phyloP scores from a whole-genome alignment of 1,284 basidiomycete genomes.

The Sporisorium graminicola region DNA sequence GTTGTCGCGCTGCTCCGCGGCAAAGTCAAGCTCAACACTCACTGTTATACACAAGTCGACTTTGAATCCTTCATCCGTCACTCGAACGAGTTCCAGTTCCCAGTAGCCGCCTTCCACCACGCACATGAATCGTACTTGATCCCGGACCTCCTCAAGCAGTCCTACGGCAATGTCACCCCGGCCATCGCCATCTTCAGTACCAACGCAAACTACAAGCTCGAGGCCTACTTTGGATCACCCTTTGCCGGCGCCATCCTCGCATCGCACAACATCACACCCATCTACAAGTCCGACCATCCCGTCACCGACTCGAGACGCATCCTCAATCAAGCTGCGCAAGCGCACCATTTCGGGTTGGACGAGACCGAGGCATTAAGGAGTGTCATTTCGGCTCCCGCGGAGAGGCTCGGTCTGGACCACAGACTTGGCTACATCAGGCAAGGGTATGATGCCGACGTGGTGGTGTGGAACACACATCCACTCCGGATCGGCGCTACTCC shows the following conservation, averaged over 20 bases:
- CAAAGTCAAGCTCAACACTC: constrained; percentile 74
- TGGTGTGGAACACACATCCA: constrained; percentile 89
- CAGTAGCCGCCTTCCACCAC: constrained; percentile 78
- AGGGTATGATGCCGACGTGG: constrained; percentile 78
- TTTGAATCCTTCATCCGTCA: constrained; percentile 76
- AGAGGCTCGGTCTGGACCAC: constrained; percentile 82
- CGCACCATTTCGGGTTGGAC: constrained; percentile 77
- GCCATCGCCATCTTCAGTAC: constrained; percentile 83
- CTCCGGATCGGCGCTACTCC: constrained; percentile 75
- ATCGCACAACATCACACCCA: constrained; percentile 79
- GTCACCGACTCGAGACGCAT: constrained; percentile 82
- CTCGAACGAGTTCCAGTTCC: constrained; percentile 84
- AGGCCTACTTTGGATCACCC: constrained; percentile 85
- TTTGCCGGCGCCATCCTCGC: constrained; percentile 82
- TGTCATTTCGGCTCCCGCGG: constrained; percentile 83
- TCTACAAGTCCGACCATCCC: constrained; percentile 79
- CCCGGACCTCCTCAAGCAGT: constrained; percentile 80
- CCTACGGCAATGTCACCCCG: constrained; percentile 75
- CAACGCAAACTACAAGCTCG: constrained; percentile 82
- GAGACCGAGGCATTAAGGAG: constrained; percentile 77
- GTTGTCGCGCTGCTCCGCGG: constrained; percentile 88
- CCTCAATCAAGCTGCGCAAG: constrained; percentile 87
- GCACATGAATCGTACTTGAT: constrained; percentile 88
- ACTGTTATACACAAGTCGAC: constrained; percentile 75
- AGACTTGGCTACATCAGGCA: constrained; percentile 80